Evolutionary conservation across 2,329 filamentous ascomycete genomes (phyloP), one percentile per base, ranked within the genome.

Genomic region (Fusarium palustre): DNA sequence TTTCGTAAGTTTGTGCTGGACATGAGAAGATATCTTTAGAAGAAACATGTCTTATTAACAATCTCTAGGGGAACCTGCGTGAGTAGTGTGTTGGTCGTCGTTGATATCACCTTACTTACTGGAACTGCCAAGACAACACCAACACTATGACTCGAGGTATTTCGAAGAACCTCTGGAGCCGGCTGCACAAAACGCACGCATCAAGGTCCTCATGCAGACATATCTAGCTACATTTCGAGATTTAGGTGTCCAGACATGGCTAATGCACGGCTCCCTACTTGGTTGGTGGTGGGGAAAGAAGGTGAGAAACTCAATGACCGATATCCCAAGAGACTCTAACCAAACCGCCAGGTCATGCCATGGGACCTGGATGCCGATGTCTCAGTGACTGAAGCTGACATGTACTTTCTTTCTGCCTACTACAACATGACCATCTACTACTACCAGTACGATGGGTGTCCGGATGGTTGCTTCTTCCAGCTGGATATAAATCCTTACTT

Each of bases 201-300:
- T 94, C 60, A 85, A 84, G 52, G 85, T 89, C 68, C 87, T 95
- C 71, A 84, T 93, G 54, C 87, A 90, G 72, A 89, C 92, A 30
- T 95, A 94, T 76, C 83, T 95, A 48, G 82, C 86, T 42, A 92
- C 90, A 31, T 91, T 92, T 74, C 81, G 83, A 49, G 85, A 88
- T 38, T 83, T 92, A 31, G 86, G 88, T 3, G 78, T 94, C 60
- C 90, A 94, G 77, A 94, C 92, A 8, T 95, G 92, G 92, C 87
- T 95, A 63, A 92, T 92, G 74, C 92, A 95, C 75, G 91, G 92
- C n/a, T 91, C 91, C n/a, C 81, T 95, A 31, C 82, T 96, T 33
- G 92, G 92, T 9, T 96, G 92, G 92, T 95, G 92, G 91, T 95
- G 92, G 92, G 93, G 92, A 72, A 83, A 83, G 48, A 82, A 81